Evolutionary conservation across 108 stramenopile species (phyloP).

Genomic region (Parmales sp.): DNA sequence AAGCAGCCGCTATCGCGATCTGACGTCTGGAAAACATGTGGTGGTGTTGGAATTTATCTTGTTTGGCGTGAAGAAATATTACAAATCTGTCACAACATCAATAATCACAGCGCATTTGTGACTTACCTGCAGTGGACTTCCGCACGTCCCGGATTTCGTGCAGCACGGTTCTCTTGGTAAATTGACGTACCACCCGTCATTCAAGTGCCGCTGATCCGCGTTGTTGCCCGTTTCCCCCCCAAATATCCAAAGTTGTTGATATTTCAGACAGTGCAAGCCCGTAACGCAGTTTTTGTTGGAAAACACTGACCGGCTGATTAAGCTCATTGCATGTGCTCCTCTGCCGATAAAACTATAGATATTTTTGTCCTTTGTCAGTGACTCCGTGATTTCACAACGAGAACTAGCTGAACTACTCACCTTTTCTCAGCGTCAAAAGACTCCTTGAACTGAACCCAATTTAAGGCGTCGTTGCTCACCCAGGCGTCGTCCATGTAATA

Average conservation of each 20-base stretch:
- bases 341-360: slow-evolving; percentile 35
- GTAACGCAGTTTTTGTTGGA: background rate
- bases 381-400: too few relatives aligned
- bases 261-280: background rate
- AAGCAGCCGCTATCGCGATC: slow-evolving; percentile 14
- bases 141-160: slow-evolving; percentile 4
- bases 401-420: too few relatives aligned
- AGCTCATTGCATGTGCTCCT: slow-evolving; percentile 28
- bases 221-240: slow-evolving; percentile 37
- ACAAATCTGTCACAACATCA: too few relatives aligned
- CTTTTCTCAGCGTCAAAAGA: slow-evolving; percentile 29
- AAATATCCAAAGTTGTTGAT: slow-evolving; percentile 32
- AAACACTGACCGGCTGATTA: slow-evolving; percentile 13
- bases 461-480: slow-evolving; percentile 41
- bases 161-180: slow-evolving; percentile 39
- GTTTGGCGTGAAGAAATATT: too few relatives aligned
- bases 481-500: slow-evolving; percentile 58
- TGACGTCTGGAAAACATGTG: background rate
- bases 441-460: slow-evolving; percentile 45
- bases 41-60: too few relatives aligned
- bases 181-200: slow-evolving; percentile 57
- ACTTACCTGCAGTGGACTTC: background rate
- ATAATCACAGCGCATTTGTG: too few relatives aligned
- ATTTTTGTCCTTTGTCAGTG: background rate
- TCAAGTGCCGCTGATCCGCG: slow-evolving; percentile 25